Conservation (phyloP, 139 green algal species). For the Picochlorum costavermella region DNA sequence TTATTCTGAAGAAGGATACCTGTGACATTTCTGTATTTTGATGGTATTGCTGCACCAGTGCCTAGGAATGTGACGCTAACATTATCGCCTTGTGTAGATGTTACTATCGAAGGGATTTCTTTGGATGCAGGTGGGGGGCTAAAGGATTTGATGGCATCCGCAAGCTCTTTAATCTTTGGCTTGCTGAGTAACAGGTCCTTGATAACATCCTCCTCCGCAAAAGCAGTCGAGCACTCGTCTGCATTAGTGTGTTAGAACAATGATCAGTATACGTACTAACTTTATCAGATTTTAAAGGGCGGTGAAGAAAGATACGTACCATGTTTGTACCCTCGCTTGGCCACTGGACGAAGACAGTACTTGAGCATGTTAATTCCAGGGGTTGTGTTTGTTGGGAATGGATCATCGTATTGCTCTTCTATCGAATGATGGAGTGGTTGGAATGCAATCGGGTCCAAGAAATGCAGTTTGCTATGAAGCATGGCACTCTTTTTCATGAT, state of each 20-base stretch:
- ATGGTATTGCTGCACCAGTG: conserved; percentile 66
- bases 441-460: conserved; percentile 59
- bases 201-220: too few species aligned
- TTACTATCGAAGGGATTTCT: conserved; percentile 9
- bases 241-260: too few species aligned
- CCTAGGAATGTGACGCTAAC: conserved; percentile 51
- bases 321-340: conserved; percentile 35
- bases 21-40: conserved; percentile 93
- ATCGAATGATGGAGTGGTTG: conserved; percentile 21
- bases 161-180: background rate
- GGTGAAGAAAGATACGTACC: background rate
- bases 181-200: background rate
- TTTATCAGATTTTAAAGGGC: too few species aligned
- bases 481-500: conserved; percentile 15
- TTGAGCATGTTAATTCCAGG: conserved; percentile 40
- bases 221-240: too few species aligned
- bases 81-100: conserved; percentile 8
- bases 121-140: background rate
- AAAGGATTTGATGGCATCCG: background rate
- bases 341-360: conserved; percentile 40
- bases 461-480: conserved; percentile 63
- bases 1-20: conserved; percentile 60
- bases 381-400: conserved; percentile 2
- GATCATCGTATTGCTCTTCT: background rate
- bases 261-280: too few species aligned